A percentile compares a stretch with the other conserved stretches of the same genome.
Conservation (phyloP, 2,329 filamentous ascomycete species). For the Scytalidium sp. region DNA sequence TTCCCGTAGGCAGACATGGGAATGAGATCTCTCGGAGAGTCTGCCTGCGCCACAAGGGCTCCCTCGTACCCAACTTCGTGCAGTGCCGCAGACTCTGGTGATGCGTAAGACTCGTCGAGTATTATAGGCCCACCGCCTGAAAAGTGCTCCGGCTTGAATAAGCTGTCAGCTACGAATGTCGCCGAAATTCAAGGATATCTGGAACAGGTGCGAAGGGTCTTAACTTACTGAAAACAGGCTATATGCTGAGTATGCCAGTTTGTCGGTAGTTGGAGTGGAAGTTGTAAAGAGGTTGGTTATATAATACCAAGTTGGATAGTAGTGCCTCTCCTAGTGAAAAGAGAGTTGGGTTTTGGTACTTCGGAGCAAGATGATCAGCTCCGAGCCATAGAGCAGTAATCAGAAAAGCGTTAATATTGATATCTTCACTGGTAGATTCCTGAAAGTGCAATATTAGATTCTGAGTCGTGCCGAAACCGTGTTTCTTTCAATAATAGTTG, state of each 20-base stretch:
- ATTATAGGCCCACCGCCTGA: conserved; percentile 27
- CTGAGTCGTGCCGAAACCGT: neutral
- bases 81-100: conserved; percentile 29
- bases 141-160: conserved; percentile 23
- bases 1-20: conserved; percentile 85
- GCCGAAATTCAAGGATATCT: conserved; percentile 1
- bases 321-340: neutral
- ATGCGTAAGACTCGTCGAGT: conserved; percentile 31
- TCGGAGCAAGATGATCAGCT: neutral
- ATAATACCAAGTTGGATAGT: neutral
- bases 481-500: neutral
- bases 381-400: neutral
- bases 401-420: neutral
- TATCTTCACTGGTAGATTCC: neutral
- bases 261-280: conserved; percentile 21
- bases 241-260: conserved; percentile 31
- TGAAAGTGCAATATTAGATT: neutral
- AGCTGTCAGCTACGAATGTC: conserved; percentile 13
- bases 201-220: conserved; percentile 1
- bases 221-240: conserved; percentile 28
- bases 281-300: neutral
- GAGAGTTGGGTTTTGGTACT: neutral
- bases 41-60: conserved; percentile 29
- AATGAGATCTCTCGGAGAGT: conserved; percentile 37
- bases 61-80: conserved; percentile 32